Base-by-base conservation (phyloP, 2,329 filamentous ascomycete genomes). In the Trichoderma sp. region DNA sequence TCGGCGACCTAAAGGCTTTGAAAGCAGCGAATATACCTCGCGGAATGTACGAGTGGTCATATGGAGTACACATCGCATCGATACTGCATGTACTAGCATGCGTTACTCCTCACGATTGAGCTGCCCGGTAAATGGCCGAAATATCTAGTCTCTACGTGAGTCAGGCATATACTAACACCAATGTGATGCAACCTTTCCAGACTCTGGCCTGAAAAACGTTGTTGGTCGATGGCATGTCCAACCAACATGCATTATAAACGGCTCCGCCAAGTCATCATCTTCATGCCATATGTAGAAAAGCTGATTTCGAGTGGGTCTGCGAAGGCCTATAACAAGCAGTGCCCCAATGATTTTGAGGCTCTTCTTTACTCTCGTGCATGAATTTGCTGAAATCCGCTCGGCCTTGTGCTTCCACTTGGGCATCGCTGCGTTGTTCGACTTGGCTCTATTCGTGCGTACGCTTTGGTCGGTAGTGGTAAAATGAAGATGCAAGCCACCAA, bases 161-260 rank as follows among this genome's bases (percentile, higher is more conserved):
- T 55, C 51, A 26, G 43, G 43, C 11, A 32, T 8, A 26, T 24
- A 28, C 46, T 24, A 16, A 28, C 30, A 21, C 39, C n/a, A 37
- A 49, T 32, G 14, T 28, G 56, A 46, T 32, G 51, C 46, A 54
- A 24, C 60, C 32, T 39, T 24, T 51, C 51, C 10, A 37, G 13
- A 21, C 39, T 61, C 55, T 30, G 49, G 32, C 26, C 39, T 59
- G 21, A 32, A 24, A 55, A 55, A 10, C 49, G 68, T 11, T 55
- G 68, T 69, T 69, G 60, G 68, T 65, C 63, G 54, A 66, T 4
- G 28, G 30, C 21, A 59, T 26, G 21, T 8, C 10, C 54, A 13
- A 51, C 64, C 64, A 66, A 66, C 64, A 51, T 66, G 64, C 64
- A 66, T 66, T 21, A 51, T 13, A 58, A 66, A 43, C 21, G 64